Evolutionary conservation across 176 grass and related monocot species (phyloP).

Genomic region (Ananas comosus): DNA sequence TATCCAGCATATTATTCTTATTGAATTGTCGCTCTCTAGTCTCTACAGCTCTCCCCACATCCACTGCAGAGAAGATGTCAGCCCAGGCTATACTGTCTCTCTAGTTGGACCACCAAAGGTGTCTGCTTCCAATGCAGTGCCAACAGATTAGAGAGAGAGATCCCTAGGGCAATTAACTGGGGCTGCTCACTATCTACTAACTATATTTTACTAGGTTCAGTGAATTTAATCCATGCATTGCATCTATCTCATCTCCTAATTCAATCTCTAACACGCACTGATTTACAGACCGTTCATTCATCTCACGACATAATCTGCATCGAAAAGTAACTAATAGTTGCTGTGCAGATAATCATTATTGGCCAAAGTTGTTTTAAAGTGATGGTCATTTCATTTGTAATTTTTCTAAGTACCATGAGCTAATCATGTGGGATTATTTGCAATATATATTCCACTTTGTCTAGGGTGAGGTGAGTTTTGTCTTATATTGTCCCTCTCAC

Average conservation of each 20-base stretch:
- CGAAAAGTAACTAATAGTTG: too few relatives aligned
- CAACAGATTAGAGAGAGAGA: too few relatives aligned
- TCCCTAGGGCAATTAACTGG: too few relatives aligned
- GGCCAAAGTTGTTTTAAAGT: not conserved
- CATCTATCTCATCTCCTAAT: too few relatives aligned
- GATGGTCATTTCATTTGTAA: not conserved
- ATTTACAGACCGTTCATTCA: too few relatives aligned
- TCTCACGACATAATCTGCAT: too few relatives aligned
- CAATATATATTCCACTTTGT: not conserved
- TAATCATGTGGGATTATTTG: not conserved
- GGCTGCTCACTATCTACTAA: too few relatives aligned
- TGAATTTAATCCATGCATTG: too few relatives aligned
- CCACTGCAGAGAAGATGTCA: conserved; percentile 8
- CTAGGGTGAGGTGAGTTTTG: conserved; percentile 8
- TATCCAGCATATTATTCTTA: not conserved
- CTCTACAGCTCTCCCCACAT: conserved; percentile 1
- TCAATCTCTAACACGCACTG: too few relatives aligned
- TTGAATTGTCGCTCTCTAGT: not conserved
- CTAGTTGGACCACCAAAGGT: not conserved
- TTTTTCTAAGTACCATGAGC: not conserved
- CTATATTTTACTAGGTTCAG: too few relatives aligned
- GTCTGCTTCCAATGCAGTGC: not conserved
- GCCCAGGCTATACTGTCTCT: not conserved
- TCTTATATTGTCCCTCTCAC: conserved; percentile 27
- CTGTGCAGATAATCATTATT: too few relatives aligned